phyloP scores from a whole-genome alignment of 345 rosid genomes.

The Eucalyptus pauciflora region DNA sequence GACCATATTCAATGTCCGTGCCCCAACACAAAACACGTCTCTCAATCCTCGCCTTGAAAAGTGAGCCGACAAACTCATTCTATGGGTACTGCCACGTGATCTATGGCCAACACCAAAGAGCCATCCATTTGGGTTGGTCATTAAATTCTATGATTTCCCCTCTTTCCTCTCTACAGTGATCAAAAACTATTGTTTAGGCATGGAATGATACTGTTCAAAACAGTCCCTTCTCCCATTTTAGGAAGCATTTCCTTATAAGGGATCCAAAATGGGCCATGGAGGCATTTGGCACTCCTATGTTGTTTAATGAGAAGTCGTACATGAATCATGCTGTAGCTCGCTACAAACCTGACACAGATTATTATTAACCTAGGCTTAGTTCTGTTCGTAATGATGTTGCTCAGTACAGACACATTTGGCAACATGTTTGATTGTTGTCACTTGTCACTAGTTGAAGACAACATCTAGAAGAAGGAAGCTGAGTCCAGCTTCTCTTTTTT shows the following conservation, averaged over 20 bases:
- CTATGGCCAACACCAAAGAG: slow-evolving; percentile 11
- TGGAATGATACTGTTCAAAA: background rate
- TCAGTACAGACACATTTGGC: background rate
- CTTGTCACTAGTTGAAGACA: background rate
- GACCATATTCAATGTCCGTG: slow-evolving; percentile 21
- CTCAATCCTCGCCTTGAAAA: slow-evolving; percentile 23
- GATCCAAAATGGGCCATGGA: slow-evolving; percentile 7
- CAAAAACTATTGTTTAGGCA: background rate
- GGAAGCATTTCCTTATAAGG: slow-evolving; percentile 25
- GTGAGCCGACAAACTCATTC: slow-evolving; percentile 57
- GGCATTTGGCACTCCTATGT: slow-evolving; percentile 6
- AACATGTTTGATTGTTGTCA: background rate
- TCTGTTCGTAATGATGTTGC: background rate
- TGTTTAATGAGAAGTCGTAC: background rate
- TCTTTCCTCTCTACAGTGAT: background rate
- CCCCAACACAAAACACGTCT: slow-evolving; percentile 5
- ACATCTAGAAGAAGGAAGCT: background rate
- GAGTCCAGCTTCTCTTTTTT: background rate
- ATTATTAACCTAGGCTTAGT: background rate
- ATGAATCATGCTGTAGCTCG: background rate
- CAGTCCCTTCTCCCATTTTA: slow-evolving; percentile 8
- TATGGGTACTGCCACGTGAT: slow-evolving; percentile 26
- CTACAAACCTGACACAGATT: background rate
- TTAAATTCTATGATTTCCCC: background rate
- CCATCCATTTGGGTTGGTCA: slow-evolving; percentile 10